phyloP scores from a whole-genome alignment of 2,329 filamentous ascomycete species.

The Aspergillus puulaauensis region DNA sequence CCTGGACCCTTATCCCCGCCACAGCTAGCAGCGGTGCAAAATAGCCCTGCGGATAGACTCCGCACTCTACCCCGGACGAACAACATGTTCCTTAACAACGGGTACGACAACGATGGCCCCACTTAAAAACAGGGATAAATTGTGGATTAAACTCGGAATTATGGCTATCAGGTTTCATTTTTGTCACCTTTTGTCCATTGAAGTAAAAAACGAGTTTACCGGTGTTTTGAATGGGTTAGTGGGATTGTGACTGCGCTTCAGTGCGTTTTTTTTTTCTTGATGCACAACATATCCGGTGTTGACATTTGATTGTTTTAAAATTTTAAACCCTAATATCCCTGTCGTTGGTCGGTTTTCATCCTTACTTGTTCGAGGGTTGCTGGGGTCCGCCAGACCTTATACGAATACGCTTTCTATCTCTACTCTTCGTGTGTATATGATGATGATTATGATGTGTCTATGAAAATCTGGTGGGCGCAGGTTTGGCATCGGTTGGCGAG shows the following conservation, averaged over 20 bases:
- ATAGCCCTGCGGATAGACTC: slow-evolving; percentile 15
- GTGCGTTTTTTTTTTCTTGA: neutral
- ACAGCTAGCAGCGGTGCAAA: slow-evolving; percentile 19
- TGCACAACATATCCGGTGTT: neutral
- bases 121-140: neutral
- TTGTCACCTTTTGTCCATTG: neutral
- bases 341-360: neutral
- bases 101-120: slow-evolving; percentile 14
- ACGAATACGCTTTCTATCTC: slow-evolving; percentile 10
- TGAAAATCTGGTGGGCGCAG: neutral
- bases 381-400: neutral
- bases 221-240: neutral
- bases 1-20: slow-evolving; percentile 23
- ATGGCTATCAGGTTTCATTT: neutral
- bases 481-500: neutral
- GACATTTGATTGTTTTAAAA: neutral
- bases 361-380: neutral
- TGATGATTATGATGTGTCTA: slow-evolving; percentile 1
- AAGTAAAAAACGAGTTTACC: neutral
- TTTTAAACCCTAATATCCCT: neutral
- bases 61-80: slow-evolving; percentile 15
- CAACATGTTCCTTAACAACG: slow-evolving; percentile 17
- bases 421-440: neutral
- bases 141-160: neutral
- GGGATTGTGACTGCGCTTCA: neutral